Percentiles rank a stretch among this genome's conserved stretches.
Conservation (phyloP, 2,329 filamentous ascomycete species). For the Volutella citrinella region DNA sequence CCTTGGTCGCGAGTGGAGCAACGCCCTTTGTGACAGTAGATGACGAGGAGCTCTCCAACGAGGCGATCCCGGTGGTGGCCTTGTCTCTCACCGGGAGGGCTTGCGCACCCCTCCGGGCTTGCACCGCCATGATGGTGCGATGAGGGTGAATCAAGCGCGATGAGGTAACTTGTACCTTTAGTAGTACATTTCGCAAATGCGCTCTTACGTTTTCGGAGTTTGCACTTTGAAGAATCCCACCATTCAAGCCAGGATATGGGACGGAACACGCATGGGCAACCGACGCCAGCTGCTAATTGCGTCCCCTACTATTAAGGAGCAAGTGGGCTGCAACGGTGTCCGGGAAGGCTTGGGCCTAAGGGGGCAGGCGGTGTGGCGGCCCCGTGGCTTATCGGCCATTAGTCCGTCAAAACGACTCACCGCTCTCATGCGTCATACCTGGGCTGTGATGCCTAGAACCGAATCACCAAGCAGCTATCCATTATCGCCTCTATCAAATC, state of each 20-base stretch:
- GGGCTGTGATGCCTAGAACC: conserved; percentile 21
- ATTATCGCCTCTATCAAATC: neutral
- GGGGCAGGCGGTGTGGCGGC: conserved; percentile 22
- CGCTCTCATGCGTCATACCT: conserved; percentile 27
- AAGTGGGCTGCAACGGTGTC: no score
- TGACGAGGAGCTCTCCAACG: conserved; percentile 80
- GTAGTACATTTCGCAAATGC: no score
- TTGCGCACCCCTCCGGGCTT: conserved; percentile 17
- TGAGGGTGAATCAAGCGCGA: no score
- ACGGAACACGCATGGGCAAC: no score
- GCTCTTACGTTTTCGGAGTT: no score
- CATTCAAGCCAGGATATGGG: no score
- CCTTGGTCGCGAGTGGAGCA: conserved; percentile 75
- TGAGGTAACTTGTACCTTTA: no score
- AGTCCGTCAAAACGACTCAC: conserved; percentile 24
- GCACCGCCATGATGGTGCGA: conserved; percentile 17
- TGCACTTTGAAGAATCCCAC: no score
- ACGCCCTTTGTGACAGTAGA: conserved; percentile 55
- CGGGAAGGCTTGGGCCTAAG: no score
- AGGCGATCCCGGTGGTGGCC: conserved; percentile 55
- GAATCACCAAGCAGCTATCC: conserved; percentile 5
- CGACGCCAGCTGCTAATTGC: no score
- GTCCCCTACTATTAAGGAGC: no score
- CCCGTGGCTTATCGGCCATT: conserved; percentile 17
- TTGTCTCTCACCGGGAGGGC: conserved; percentile 20